These are phyloP conservation scores for Ophiostoma fasciatum DNA, from an alignment of 2,329 filamentous ascomycete species.

Conservation along the genomic window DNA sequence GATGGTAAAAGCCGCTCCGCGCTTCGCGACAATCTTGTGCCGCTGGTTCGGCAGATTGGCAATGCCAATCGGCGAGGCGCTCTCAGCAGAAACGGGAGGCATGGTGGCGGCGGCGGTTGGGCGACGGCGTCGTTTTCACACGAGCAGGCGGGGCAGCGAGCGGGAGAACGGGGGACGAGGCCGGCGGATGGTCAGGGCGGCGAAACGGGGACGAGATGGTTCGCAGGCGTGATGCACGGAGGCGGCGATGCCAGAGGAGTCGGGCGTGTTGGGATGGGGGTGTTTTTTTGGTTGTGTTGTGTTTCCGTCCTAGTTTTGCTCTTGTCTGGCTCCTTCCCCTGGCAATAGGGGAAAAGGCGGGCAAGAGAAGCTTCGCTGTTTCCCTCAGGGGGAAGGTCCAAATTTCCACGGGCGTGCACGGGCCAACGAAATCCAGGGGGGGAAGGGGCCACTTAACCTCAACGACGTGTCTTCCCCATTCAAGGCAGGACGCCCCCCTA, in stretches of 20 bases:
- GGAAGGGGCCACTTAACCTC: no score
- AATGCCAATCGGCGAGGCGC: constrained; percentile 56
- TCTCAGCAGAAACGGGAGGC: constrained; percentile 43
- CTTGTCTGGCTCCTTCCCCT: no score
- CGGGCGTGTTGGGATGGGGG: no score
- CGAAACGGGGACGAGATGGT: no score
- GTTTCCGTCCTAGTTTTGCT: constrained; percentile 8
- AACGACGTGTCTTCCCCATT: no score
- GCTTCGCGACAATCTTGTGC: constrained; percentile 62
- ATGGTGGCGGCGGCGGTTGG: no score
- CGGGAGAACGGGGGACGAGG: no score
- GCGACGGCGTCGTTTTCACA: no score
- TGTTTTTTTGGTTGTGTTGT: constrained; percentile 9
- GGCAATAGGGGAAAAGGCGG: constrained; percentile 10
- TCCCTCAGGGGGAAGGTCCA: constrained; percentile 12
- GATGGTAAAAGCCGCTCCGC: constrained; percentile 96
- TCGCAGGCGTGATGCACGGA: no score
- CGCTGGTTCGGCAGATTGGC: constrained; percentile 61
- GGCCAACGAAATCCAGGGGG: constrained; percentile 12
- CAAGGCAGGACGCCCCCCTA: no score
- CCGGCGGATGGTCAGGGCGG: neutral
- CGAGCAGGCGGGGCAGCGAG: no score
- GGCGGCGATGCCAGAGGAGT: no score
- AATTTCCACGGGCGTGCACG: constrained; percentile 15
- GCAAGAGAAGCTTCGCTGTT: constrained; percentile 11